Conservation (phyloP, 176 grass and related monocot genomes). For the Oryza glumipatula region DNA sequence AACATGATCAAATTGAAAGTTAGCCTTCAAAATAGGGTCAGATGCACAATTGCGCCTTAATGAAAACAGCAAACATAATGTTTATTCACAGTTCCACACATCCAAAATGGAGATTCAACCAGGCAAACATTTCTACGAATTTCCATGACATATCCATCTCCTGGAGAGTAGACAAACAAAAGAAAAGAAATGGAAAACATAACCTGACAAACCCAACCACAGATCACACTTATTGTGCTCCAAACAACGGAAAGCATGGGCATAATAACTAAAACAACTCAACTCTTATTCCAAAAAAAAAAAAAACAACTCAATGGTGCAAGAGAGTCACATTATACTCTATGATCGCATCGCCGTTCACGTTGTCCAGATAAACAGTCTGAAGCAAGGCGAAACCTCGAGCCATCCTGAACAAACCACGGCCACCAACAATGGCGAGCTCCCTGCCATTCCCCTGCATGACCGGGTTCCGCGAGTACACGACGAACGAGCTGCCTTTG, state of each 20-base stretch:
- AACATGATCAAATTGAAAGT: too few species aligned
- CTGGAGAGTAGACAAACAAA: background rate
- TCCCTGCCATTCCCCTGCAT: background rate
- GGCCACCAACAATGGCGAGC: slow-evolving; percentile 62
- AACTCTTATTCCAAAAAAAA: background rate
- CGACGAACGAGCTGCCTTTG: slow-evolving; percentile 61
- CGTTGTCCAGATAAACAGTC: slow-evolving; percentile 19
- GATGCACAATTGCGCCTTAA: too few species aligned
- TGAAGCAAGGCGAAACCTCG: slow-evolving; percentile 39
- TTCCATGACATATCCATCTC: background rate
- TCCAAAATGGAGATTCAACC: background rate
- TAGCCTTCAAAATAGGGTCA: too few species aligned
- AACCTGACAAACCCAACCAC: background rate
- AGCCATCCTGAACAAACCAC: slow-evolving; percentile 56
- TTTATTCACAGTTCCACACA: background rate
- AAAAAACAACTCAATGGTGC: slow-evolving; percentile 22
- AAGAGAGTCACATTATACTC: slow-evolving; percentile 60
- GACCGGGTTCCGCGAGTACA: slow-evolving; percentile 49
- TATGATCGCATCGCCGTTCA: slow-evolving; percentile 49
- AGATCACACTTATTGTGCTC: too few species aligned
- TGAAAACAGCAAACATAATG: background rate
- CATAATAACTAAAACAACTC: background rate
- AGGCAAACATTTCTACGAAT: background rate
- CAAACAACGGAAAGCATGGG: too few species aligned
- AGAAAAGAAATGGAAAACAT: background rate